phyloP scores from a whole-genome alignment of 495 filamentous ascomycete genomes.

The Amphirosellinia nigrospora region DNA sequence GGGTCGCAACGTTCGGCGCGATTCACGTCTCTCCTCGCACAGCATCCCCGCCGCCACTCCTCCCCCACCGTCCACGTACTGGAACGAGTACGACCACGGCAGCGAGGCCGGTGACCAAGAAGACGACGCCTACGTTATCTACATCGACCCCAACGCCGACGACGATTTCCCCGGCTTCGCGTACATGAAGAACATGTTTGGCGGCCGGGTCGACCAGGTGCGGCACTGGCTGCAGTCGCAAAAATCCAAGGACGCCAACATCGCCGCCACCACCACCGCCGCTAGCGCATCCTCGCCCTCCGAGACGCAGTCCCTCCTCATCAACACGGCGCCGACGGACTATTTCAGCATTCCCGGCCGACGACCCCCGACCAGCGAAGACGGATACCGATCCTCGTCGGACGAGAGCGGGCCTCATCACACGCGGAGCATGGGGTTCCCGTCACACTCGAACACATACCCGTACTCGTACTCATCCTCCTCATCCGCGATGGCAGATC shows the following conservation, averaged over 20 bases:
- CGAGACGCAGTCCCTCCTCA: constrained; percentile 47
- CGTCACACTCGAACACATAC: not conserved
- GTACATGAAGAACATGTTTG: constrained; percentile 49
- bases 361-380: constrained; percentile 34
- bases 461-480: constrained; percentile 3
- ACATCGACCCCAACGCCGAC: constrained; percentile 60
- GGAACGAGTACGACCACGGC: constrained; percentile 71
- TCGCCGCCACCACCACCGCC: not conserved
- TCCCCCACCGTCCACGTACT: constrained; percentile 48
- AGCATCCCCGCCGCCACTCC: constrained; percentile 14
- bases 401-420: constrained; percentile 43
- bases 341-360: constrained; percentile 41
- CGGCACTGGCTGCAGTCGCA: constrained; percentile 48
- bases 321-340: constrained; percentile 28
- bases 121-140: constrained; percentile 61
- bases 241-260: constrained; percentile 1
- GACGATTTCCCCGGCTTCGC: constrained; percentile 54
- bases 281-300: constrained; percentile 11
- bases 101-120: constrained; percentile 57
- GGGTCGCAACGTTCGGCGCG: constrained; percentile 24
- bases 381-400: constrained; percentile 34
- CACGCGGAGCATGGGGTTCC: constrained; percentile 19
- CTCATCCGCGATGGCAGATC: not conserved
- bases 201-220: constrained; percentile 51
- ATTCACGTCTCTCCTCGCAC: constrained; percentile 31